Base-by-base conservation (phyloP, 2,329 filamentous ascomycete genomes). In the Rhinocladiella similis region DNA sequence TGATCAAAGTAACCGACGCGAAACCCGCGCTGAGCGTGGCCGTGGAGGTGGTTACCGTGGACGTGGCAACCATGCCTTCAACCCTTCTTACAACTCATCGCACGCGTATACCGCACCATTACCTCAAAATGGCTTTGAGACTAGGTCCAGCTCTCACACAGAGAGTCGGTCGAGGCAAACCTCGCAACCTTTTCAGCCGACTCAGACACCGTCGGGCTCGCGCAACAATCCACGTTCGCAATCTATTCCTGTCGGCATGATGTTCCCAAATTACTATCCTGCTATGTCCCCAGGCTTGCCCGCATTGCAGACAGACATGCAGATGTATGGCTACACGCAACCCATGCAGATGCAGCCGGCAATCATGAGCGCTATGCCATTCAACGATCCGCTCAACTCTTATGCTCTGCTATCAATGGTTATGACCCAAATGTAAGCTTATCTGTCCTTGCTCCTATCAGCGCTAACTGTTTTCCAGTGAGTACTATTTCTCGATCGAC, bases 401-500 rank as follows among this genome's bases (percentile, higher is more conserved):
- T 80, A 75, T 59, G 78, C 80, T 35, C 65, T 85, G 33, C 73
- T 83, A 61, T 72, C 72, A 69, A 82, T 83, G 81, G 83, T 84
- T 67, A 80, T 77, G 60, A 82, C 78, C 65, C 85, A 87, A 68
- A 69, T 83, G 77, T 82, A 77, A 70, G 78, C 70, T 50, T 50
- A 35, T 16, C 29, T 33, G 6, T 27, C 29, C 12, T 39, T 39
- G 22, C 49, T 33, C 14, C 12, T 12, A 50, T 46, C 25, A 19
- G 52, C 55, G 54, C 56, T 48, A 52, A 49, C 12, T 3, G 2
- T 41, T 70, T 62, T 77, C 82, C 68, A 82, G 91, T 36, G 91
- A 96, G 68, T 99, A 97, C 77, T 99, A 99, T 74, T 96, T 99
- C 75, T 97, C 93, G 0, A 83, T 96, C 25, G 90, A 97, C 68